Evolutionary conservation across 257 asterid species (phyloP).

Genomic region (Solanum pimpinellifolium): DNA sequence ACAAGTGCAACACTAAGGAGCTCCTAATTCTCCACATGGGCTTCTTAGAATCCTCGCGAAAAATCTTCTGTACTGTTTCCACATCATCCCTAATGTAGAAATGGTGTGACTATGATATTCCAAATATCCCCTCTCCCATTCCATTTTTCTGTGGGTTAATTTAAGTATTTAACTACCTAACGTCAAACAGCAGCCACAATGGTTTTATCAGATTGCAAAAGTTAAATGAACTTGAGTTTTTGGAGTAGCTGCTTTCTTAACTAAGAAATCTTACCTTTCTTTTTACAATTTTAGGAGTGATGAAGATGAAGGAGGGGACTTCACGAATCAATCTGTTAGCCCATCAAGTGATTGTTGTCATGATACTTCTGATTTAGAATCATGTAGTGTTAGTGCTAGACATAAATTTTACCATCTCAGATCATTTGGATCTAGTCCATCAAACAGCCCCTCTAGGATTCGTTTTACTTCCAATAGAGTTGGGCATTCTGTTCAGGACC

Average conservation of each 20-base stretch:
- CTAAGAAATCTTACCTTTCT: background rate
- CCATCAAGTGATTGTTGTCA: conserved; percentile 43
- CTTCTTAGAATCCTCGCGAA: background rate
- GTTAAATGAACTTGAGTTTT: background rate
- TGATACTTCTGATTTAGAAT: conserved; percentile 68
- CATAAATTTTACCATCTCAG: conserved; percentile 45
- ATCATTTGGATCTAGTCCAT: conserved; percentile 76
- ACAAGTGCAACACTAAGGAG: background rate
- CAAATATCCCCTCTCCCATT: background rate
- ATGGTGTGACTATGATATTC: background rate
- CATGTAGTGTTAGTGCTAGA: conserved; percentile 63
- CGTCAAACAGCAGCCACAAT: background rate
- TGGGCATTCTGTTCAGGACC: conserved; percentile 54
- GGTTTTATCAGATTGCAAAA: background rate
- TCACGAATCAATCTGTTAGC: conserved; percentile 36
- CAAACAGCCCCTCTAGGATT: conserved; percentile 72
- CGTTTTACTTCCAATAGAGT: conserved; percentile 38
- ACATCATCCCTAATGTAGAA: background rate
- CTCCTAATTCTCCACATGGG: background rate
- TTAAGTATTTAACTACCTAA: background rate
- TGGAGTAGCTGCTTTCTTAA: background rate
- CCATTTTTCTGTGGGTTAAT: background rate
- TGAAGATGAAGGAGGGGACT: conserved; percentile 71
- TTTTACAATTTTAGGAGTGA: conserved; percentile 46
- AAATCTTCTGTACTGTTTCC: background rate